Evolutionary conservation across 345 rosid genomes (phyloP).

Genomic region (Salix arbutifolia): DNA sequence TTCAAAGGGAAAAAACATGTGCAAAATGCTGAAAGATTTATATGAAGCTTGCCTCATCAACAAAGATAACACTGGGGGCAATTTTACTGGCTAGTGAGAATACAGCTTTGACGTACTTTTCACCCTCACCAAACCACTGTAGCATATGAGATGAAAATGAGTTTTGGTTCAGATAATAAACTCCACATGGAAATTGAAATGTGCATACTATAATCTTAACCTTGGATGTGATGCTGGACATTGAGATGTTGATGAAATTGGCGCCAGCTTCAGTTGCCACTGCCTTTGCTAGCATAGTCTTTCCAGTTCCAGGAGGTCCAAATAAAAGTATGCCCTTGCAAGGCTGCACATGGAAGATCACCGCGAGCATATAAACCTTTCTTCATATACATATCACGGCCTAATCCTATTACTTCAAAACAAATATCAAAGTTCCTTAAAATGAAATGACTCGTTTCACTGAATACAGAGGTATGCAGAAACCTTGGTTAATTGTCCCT

Average conservation of each 20-base stretch:
- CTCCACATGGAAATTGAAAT: background rate
- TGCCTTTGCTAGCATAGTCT: constrained; percentile 96
- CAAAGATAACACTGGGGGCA: constrained; percentile 84
- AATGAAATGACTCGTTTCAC: background rate
- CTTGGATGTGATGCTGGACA: constrained; percentile 92
- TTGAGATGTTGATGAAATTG: constrained; percentile 78
- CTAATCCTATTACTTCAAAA: background rate
- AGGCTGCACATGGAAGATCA: constrained; percentile 47
- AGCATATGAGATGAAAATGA: constrained; percentile 10
- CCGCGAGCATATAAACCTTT: constrained; percentile 6
- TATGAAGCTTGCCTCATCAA: constrained; percentile 65
- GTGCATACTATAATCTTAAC: constrained; percentile 28
- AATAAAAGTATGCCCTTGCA: constrained; percentile 87
- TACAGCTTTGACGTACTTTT: constrained; percentile 86
- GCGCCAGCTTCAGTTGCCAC: constrained; percentile 99
- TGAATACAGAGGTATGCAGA: background rate
- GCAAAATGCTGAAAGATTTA: background rate
- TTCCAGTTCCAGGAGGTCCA: constrained; percentile 97
- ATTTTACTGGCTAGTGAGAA: constrained; percentile 87
- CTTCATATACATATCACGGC: background rate
- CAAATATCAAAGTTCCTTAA: background rate
- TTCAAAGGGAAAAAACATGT: background rate
- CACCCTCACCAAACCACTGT: constrained; percentile 99
- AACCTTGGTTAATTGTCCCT: constrained; percentile 83
- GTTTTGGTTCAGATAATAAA: constrained; percentile 7